Percentiles rank a stretch among this genome's conserved stretches.
phyloP scores from a whole-genome alignment of 805 yeast genomes.

The Starmerella sirachaensis region DNA sequence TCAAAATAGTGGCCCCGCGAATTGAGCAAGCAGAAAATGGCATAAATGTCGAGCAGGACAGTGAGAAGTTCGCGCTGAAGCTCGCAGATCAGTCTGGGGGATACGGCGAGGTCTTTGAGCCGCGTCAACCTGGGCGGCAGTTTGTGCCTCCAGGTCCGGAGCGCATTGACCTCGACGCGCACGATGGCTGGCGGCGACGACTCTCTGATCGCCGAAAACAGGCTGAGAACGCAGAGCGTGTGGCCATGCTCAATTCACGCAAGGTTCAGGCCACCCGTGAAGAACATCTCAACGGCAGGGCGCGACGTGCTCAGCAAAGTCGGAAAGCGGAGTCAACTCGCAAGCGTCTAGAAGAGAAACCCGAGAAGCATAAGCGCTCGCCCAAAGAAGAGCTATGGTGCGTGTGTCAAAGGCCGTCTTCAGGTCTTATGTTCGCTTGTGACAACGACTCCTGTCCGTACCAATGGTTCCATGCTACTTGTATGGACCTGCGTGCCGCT shows the following conservation, averaged over 20 bases:
- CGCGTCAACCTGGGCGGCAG: too few relatives aligned
- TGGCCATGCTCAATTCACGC: neutral
- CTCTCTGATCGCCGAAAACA: neutral
- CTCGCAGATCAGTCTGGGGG: too few relatives aligned
- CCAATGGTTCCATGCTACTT: slow-evolving; percentile 91
- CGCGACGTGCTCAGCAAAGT: neutral
- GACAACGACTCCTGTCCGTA: slow-evolving; percentile 64
- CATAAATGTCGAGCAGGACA: neutral
- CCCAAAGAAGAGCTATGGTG: slow-evolving; percentile 31
- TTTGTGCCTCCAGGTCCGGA: too few relatives aligned
- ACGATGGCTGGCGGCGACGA: slow-evolving; percentile 1
- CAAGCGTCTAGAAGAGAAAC: neutral
- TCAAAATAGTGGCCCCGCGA: neutral
- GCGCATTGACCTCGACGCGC: neutral
- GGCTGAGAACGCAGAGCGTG: neutral
- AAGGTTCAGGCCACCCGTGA: neutral
- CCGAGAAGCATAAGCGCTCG: neutral
- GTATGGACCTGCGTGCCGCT: slow-evolving; percentile 65
- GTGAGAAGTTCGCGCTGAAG: too few relatives aligned
- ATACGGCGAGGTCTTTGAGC: too few relatives aligned
- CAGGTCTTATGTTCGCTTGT: slow-evolving; percentile 85
- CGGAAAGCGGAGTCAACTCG: neutral
- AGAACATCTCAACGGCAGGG: neutral
- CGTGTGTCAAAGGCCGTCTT: slow-evolving; percentile 35
- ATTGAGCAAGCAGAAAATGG: neutral